Base-by-base conservation (phyloP, 169 alveolate species). In the Cryptosporidium viatorum region DNA sequence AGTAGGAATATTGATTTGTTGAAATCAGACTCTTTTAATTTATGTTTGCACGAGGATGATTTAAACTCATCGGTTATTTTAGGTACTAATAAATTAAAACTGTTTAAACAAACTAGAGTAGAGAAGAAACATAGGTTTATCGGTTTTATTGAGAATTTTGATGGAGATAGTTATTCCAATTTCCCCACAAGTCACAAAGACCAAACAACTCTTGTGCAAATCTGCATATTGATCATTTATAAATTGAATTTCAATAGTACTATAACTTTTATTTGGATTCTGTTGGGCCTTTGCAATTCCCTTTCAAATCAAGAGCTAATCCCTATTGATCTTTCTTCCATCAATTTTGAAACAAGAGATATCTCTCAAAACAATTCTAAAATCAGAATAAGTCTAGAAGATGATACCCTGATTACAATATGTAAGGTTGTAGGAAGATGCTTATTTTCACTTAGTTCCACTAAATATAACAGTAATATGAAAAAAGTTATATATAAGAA, bases 341-440 rank as follows among this genome's bases (percentile, higher is more conserved):
- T 80, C 3, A 29, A 48, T 65, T 41, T 62, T 41, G 69, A 73
- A 41, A 58, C 21, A 5, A 59, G 43, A 74, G 23, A 33, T 7
- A 31, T 65, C 3, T 65, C 43, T 39, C 31, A 16, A 43, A 31
- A 21, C 7, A 9, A n/a, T 23, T 39, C 67, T 14, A 80, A 62
- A 7, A 65, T 23, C 23, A 59, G 89, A 59, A 80, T 80, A 29
- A 59, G 21, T 80, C 26, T 80, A 8, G 73, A 45, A 29, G 89
- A 62, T 18, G 89, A 80, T 26, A 67, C 45, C 12, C 26, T 80
- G 7, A 62, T 80, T 26, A 39, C 29, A 14, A 8, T 80, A 29
- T 80, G 80, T 23, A 80, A 80, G 26, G 7, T 65, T n/a, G 37
- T 67, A 41, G 73, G 89, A 7, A 60, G 51, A 45, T 80, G 89